These are phyloP conservation scores for Leishmania tropica DNA, from an alignment of 208 protist species.

Conservation along the genomic window DNA sequence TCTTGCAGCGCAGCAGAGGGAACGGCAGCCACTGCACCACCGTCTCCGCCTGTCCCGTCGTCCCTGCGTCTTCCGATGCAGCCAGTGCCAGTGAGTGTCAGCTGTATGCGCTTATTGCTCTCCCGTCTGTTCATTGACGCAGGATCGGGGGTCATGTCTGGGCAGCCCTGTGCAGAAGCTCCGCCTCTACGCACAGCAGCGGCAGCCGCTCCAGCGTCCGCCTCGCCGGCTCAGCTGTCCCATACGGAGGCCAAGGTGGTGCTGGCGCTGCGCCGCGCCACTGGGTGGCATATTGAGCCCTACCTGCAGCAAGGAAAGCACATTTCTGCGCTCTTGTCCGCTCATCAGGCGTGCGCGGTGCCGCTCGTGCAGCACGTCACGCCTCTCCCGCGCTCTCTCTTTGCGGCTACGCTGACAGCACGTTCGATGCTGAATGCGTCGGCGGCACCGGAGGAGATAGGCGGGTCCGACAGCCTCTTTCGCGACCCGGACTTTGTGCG, in stretches of 20 bases:
- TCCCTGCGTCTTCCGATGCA: constrained; percentile 17
- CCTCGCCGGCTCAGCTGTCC: constrained; percentile 10
- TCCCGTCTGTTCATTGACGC: constrained; percentile 10
- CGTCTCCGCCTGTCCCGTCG: constrained; percentile 5
- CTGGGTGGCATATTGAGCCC: constrained; percentile 52
- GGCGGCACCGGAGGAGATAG: constrained; percentile 3
- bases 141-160: not conserved
- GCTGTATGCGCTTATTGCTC: constrained; percentile 26
- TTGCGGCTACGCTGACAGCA: constrained; percentile 24
- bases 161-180: not conserved
- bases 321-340: constrained; percentile 39
- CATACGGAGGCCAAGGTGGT: constrained; percentile 25
- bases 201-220: not conserved
- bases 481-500: constrained; percentile 24
- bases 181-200: not conserved
- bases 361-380: constrained; percentile 35
- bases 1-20: not conserved
- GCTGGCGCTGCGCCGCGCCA: constrained; percentile 28
- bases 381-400: not conserved
- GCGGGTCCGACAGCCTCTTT: constrained; percentile 28
- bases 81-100: constrained; percentile 22
- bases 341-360: constrained; percentile 35
- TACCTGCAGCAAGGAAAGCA: constrained; percentile 35
- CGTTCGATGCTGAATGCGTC: constrained; percentile 13
- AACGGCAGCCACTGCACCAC: constrained; percentile 2